Percentiles rank a stretch among this genome's conserved stretches.
These are phyloP conservation scores for Annulohypoxylon maeteangense DNA, from an alignment of 495 filamentous ascomycete species.

Conservation along the genomic window DNA sequence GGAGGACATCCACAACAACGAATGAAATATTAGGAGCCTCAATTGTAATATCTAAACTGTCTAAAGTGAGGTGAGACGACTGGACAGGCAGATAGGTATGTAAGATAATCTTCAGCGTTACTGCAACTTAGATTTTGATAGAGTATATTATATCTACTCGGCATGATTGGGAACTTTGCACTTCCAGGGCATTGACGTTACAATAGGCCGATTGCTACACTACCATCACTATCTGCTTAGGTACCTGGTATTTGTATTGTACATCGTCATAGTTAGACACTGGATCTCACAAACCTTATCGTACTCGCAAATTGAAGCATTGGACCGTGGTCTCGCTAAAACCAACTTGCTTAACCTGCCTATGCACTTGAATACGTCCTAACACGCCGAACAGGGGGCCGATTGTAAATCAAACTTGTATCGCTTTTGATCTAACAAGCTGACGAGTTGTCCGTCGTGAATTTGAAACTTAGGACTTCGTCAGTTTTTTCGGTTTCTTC, in stretches of 20 bases:
- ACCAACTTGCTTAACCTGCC: background rate
- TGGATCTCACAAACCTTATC: conserved; percentile 1
- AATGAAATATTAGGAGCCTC: conserved; percentile 27
- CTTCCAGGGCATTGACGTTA: conserved; percentile 19
- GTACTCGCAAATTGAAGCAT: conserved; percentile 8
- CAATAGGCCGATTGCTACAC: conserved; percentile 35
- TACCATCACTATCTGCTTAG: conserved; percentile 11
- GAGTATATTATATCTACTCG: conserved; percentile 6
- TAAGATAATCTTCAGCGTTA: conserved; percentile 25
- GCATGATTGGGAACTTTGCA: background rate
- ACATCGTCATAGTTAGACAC: background rate
- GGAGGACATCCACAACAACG: conserved; percentile 1
- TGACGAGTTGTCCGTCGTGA: background rate
- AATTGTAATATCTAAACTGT: background rate
- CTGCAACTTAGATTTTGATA: conserved; percentile 1
- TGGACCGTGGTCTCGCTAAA: background rate
- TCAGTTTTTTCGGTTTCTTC: background rate
- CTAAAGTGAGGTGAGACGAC: conserved; percentile 22
- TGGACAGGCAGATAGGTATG: no score
- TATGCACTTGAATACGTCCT: background rate
- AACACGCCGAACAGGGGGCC: conserved; percentile 5
- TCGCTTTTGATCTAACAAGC: background rate
- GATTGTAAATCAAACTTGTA: conserved; percentile 9
- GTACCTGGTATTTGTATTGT: background rate
- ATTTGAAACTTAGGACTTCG: background rate